Percentiles rank a stretch among this genome's conserved stretches.
phyloP scores from a whole-genome alignment of 2,329 filamentous ascomycete genomes.

The Fusarium sp. region DNA sequence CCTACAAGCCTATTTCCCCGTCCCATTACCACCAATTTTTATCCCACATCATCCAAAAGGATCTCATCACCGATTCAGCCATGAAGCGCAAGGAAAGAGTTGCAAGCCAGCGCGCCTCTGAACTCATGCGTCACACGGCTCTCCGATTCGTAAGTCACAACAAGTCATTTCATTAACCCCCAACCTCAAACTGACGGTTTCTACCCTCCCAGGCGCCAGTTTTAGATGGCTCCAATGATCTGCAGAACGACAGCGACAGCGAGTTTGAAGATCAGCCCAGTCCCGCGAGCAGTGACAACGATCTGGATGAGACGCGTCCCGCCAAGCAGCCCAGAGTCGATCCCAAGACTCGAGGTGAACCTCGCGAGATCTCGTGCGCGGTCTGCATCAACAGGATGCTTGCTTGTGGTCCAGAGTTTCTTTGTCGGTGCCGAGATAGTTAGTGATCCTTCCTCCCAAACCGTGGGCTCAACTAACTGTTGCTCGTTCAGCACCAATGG shows the following conservation, averaged over 20 bases:
- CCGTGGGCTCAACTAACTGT: background rate
- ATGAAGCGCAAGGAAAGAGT: background rate
- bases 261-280: background rate
- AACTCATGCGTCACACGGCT: background rate
- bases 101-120: background rate
- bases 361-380: background rate
- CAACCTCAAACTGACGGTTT: background rate
- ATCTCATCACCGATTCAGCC: background rate
- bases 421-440: background rate
- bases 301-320: too few species aligned
- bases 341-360: background rate
- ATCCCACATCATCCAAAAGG: background rate
- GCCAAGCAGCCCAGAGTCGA: background rate
- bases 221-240: too few species aligned
- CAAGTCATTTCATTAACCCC: background rate
- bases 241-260: background rate
- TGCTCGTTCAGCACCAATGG: background rate
- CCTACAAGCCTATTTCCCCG: background rate
- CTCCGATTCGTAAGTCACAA: background rate
- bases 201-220: background rate
- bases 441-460: background rate
- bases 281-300: background rate
- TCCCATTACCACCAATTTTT: background rate
- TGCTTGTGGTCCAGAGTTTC: background rate
- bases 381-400: slow-evolving; percentile 1